These are phyloP conservation scores for Articulospora tetracladia DNA, from an alignment of 495 filamentous ascomycete species.

Conservation along the genomic window DNA sequence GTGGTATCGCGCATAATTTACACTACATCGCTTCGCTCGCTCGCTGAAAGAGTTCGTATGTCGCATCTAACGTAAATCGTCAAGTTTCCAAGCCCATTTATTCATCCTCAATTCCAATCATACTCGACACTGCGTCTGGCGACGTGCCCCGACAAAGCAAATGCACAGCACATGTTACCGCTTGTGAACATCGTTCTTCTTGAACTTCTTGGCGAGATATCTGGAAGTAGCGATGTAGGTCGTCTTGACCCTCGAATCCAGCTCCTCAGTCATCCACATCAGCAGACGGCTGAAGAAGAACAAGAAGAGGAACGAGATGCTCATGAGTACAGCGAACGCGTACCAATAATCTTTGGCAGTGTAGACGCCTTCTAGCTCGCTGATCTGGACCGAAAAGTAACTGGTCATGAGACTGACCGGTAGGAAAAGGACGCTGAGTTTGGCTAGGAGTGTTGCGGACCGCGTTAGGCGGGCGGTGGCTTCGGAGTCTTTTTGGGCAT, in stretches of 20 bases:
- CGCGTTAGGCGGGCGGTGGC: constrained; percentile 74
- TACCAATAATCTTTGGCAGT: constrained; percentile 66
- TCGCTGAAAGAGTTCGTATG: not conserved
- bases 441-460: constrained; percentile 80
- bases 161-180: not conserved
- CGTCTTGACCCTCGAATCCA: constrained; percentile 32
- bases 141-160: no score
- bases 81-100: not conserved
- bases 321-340: constrained; percentile 64
- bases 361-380: constrained; percentile 54
- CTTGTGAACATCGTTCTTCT: not conserved
- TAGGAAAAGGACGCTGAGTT: constrained; percentile 79
- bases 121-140: no score
- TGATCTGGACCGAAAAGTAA: constrained; percentile 76
- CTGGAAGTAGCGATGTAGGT: not conserved
- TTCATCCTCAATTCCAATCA: no score
- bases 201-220: not conserved
- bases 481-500: constrained; percentile 77
- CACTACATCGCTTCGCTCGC: not conserved
- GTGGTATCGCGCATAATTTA: not conserved
- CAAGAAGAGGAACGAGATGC: constrained; percentile 56
- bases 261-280: constrained; percentile 45
- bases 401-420: constrained; percentile 79
- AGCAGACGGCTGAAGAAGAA: constrained; percentile 44
- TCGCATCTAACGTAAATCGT: no score